Evolutionary conservation across 202 grass and related monocot species (phyloP), one percentile per base, ranked within the genome.

Genomic region (Elaeis oleifera): DNA sequence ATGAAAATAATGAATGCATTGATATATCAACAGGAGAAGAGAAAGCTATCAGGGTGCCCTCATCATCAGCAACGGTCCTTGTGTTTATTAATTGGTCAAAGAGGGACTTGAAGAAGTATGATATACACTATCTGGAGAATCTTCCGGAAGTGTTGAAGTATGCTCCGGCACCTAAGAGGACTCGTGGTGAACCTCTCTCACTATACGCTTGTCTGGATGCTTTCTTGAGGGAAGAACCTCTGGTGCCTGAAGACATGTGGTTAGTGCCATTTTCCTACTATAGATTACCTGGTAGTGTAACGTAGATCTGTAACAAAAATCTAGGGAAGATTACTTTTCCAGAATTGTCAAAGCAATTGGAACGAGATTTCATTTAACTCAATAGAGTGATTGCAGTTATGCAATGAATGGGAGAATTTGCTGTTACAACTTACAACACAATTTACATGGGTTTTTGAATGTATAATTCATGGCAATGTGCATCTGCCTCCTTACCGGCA

Each of bases 191-290:
- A 83, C 88, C 94, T 61, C 75, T 99, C 49, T 99, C 94, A 0
- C 85, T 99, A 54, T 99, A 99, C 79, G 54, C 94, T 79, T 99
- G 94, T 73, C 77, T 99, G 61, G 94, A 99, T 92, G 94, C 94
- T 68, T 99, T 99, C 75, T 80, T 99, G 75, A 89, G 85, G 64
- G 94, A 99, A 75, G 94, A 99, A 67, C 94, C 94, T 57, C 80
- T 99, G 65, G 94, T 92, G 53, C 94, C 94, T 64, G 85, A 94
- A 79, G 94, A 99, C 60, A 99, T 99, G 94, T 99, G 94, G 94
- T 99, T 86, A 99, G 85, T 82, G 39, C 72, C 54, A 70, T 55
- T 25, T 60, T 24, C 36, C 36, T 44, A 44, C 36, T 44, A 13
- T 13, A 36, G 32, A 36, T 36, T 36, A 44, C 36, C 36, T 44